Percentiles rank a stretch among this genome's conserved stretches.
Conservation (phyloP, 2,329 filamentous ascomycete species). For the Allantophomopsis lycopodina region DNA sequence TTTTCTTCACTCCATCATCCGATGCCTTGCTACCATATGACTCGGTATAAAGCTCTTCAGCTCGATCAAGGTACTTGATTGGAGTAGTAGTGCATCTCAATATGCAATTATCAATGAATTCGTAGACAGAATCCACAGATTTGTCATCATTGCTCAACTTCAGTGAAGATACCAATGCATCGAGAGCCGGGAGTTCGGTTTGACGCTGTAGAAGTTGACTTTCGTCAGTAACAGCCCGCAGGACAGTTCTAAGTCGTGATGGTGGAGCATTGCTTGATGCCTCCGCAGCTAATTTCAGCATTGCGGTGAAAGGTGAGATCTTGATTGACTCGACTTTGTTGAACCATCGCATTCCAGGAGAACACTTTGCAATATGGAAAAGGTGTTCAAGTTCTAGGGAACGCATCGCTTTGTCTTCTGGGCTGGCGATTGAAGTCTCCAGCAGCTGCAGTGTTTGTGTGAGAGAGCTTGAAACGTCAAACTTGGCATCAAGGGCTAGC, state of each 20-base stretch:
- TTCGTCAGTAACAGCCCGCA: conserved; percentile 48
- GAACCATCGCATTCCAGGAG: conserved; percentile 85
- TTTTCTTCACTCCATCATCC: conserved; percentile 14
- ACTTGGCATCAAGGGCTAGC: conserved; percentile 67
- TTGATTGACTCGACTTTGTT: conserved; percentile 51
- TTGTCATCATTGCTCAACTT: conserved; percentile 14
- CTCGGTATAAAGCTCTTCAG: conserved; percentile 35
- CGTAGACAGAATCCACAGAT: conserved; percentile 36
- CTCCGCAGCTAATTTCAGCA: conserved; percentile 44
- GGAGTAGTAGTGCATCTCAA: conserved; percentile 62
- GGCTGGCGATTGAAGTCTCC: conserved; percentile 27
- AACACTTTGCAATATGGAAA: conserved; percentile 66
- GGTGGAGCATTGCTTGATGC: conserved; percentile 33
- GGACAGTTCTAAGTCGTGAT: conserved; percentile 35
- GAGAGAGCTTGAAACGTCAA: conserved; percentile 73
- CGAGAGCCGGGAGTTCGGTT: conserved; percentile 26
- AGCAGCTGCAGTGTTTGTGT: conserved; percentile 52
- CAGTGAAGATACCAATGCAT: conserved; percentile 29
- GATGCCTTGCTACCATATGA: conserved; percentile 17
- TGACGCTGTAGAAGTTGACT: conserved; percentile 47
- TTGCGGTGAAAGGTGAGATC: conserved; percentile 57
- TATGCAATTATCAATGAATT: conserved; percentile 73
- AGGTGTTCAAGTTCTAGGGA: conserved; percentile 70
- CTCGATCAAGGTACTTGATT: conserved; percentile 68
- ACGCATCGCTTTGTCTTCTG: conserved; percentile 39